These are phyloP conservation scores for Trichocomaceae sp. DNA, from an alignment of 2,329 filamentous ascomycete genomes.

Conservation along the genomic window DNA sequence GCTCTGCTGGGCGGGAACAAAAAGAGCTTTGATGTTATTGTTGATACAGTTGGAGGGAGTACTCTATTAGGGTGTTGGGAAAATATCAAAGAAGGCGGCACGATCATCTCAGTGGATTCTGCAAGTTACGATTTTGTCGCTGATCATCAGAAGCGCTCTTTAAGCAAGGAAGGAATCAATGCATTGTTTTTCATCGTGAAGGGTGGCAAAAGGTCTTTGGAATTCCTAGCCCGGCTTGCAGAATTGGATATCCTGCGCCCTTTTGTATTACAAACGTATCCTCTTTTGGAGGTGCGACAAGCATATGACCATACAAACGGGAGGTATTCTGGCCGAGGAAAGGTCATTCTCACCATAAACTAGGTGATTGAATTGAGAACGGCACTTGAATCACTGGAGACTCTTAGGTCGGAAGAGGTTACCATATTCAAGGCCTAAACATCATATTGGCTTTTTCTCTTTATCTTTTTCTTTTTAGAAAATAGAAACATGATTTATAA, in stretches of 20 bases:
- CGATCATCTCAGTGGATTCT: constrained; percentile 25
- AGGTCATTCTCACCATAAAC: constrained; percentile 18
- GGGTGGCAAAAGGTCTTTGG: constrained; percentile 15
- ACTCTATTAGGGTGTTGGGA: constrained; percentile 19
- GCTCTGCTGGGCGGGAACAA: constrained; percentile 6
- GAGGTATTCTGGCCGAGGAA: constrained; percentile 17
- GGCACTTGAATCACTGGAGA: not conserved
- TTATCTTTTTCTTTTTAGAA: not conserved
- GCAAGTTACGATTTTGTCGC: constrained; percentile 24
- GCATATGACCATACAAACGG: constrained; percentile 20
- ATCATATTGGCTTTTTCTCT: not conserved
- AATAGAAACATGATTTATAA: not conserved
- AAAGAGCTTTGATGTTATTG: constrained; percentile 20
- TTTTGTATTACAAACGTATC: constrained; percentile 19
- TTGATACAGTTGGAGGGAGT: constrained; percentile 25
- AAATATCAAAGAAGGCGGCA: constrained; percentile 15
- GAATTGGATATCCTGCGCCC: constrained; percentile 14
- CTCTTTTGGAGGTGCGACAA: constrained; percentile 15
- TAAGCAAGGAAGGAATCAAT: constrained; percentile 17
- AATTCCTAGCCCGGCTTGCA: constrained; percentile 9
- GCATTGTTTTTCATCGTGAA: constrained; percentile 22
- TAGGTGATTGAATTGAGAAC: constrained; percentile 2
- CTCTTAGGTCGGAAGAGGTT: not conserved
- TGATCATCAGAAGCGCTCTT: constrained; percentile 17
- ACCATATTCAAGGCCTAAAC: not conserved